Evolutionary conservation across 2,329 filamentous ascomycete genomes (phyloP), one percentile per base, ranked within the genome.

Genomic region (Dendryphion nanum): DNA sequence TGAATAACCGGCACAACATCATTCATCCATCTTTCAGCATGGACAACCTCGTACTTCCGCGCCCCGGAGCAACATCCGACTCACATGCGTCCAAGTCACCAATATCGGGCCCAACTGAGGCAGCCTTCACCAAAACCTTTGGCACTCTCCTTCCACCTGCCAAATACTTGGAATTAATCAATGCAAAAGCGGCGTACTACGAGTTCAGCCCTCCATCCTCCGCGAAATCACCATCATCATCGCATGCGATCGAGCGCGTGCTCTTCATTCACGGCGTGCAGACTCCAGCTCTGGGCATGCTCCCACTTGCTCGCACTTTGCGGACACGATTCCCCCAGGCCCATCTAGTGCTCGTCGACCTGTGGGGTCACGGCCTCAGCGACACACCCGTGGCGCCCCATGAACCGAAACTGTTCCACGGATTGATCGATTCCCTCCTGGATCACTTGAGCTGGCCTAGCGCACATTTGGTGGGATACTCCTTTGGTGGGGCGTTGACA

Each of bases 331-430:
- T 66, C 31, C 66, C 72, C 0, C 18, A 46, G 0, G 52, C 72
- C 0, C 60, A 71, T 8, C 59, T 71, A 20, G 68, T 73, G 0
- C 55, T 76, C 1, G 14, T 75, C 12, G 76, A 79, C 38, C 66
- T 72, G 8, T 78, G 73, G 73, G 76, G 76, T 19, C 76, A 79
- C 35, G 75, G 75, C 0, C 53, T 79, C n/a, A 70, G 61, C 18
- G 69, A 72, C 5, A 77, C 74, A 0, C 75, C 75, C 0, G 3
- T 72, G 1, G 19, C 50, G 0, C 48, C 74, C 0, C 73, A 78
- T 36, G 59, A 58, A 0, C 45, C 68, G 0, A 26, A 37, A 0
- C 42, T 77, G 1, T 78, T 79, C 39, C 68, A 74, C 31, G 13
- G 13, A 0, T 49, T 73, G 3, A 37, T 78, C 0, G 61, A 70